Conservation (phyloP, 2,329 filamentous ascomycete species). For the Ramichloridium luteum region DNA sequence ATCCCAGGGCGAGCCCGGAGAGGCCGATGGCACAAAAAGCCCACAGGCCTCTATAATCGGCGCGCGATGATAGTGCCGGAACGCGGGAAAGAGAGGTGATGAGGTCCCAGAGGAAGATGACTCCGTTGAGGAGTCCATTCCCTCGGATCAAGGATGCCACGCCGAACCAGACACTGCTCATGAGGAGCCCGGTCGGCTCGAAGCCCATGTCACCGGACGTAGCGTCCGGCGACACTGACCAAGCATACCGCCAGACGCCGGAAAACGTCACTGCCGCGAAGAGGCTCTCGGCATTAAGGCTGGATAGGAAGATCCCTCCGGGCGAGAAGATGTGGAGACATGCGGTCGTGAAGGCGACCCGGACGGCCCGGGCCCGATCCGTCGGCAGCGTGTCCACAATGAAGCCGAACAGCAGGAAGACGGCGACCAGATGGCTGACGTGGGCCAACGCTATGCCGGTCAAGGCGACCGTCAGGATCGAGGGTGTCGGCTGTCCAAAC, state of each 20-base stretch:
- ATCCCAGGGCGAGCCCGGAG: slow-evolving; percentile 54
- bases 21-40: slow-evolving; percentile 36
- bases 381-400: slow-evolving; percentile 44
- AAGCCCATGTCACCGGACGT: slow-evolving; percentile 11
- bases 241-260: slow-evolving; percentile 58
- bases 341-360: slow-evolving; percentile 56
- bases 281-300: slow-evolving; percentile 69
- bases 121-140: slow-evolving; percentile 75
- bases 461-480: slow-evolving; percentile 24
- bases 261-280: slow-evolving; percentile 68
- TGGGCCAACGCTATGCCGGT: slow-evolving; percentile 58
- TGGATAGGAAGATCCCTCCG: slow-evolving; percentile 77
- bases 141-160: slow-evolving; percentile 62
- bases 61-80: slow-evolving; percentile 22
- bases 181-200: slow-evolving; percentile 20
- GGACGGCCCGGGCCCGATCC: slow-evolving; percentile 19
- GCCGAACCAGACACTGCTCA: slow-evolving; percentile 44
- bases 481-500: not conserved
- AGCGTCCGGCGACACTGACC: slow-evolving; percentile 22
- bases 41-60: slow-evolving; percentile 6
- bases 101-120: slow-evolving; percentile 58
- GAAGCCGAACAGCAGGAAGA: slow-evolving; percentile 58
- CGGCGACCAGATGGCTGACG: slow-evolving; percentile 62
- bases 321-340: slow-evolving; percentile 73
- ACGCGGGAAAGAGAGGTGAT: slow-evolving; percentile 32